Evolutionary conservation across 1,284 basidiomycete species (phyloP), one percentile per base, ranked within the genome.

Genomic region (Heterobasidion irregulare): DNA sequence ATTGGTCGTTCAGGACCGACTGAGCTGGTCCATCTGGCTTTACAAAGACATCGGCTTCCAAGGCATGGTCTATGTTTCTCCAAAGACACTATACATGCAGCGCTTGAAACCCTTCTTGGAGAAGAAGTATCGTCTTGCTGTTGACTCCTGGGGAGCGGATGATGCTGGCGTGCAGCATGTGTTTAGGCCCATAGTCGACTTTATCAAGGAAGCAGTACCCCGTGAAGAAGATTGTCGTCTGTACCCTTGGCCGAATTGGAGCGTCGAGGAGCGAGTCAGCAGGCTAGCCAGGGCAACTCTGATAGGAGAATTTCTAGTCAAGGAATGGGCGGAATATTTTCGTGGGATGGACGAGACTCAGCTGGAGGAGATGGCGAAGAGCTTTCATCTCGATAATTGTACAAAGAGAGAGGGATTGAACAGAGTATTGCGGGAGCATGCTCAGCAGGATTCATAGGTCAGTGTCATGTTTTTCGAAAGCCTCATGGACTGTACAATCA

Each of bases 11-110:
- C 26, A 86, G 83, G 85, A 86, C 62, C 76, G 73, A 38, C 65
- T 86, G 56, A 84, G 80, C 62, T 92, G 89, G 89, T 84, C 84
- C 0, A 92, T 92, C 66, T 92, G 90, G 89, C 68, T 89, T 15
- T 92, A 89, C 76, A 92, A 92, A 65, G 86, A 92, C 66, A 88
- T 91, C 57, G 89, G 89, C 2, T 91, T 87, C 74, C 88, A 91
- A 66, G 84, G 89, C 45, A 89, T 92, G 86, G 83, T 88, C 19
- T 79, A 88, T 63, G 78, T 85, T 57, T 79, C 80, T n/a, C 76
- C 72, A 47, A 75, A 82, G 13, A 86, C 86, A n/a, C 74, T 84
- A 0, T 92, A 89, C 72, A 83, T 85, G 74, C 71, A 71, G 52
- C 77, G 81, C 33, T 76, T 89, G 67, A 70, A 73, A 55, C 71